Evolutionary conservation across 257 asterid genomes (phyloP), one percentile per base, ranked within the genome.

Genomic region (Lavandula angustifolia): DNA sequence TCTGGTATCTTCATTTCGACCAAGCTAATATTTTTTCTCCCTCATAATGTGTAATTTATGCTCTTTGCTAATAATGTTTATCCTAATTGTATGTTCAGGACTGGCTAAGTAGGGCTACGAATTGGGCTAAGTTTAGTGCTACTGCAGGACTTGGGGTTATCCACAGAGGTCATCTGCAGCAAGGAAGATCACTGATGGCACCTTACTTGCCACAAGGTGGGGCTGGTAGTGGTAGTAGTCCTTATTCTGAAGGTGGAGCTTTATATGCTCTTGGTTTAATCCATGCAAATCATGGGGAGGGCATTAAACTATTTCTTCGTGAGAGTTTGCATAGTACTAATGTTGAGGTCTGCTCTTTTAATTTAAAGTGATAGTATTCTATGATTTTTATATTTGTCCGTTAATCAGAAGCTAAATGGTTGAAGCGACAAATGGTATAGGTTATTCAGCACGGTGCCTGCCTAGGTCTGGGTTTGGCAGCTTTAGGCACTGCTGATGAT

Each of bases 371-470:
- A 48, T 22, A 6, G 13, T 18, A 11, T 41, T n/a, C 41, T 37
- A 10, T 68, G 35, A 43, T 40, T 50, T 34, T 8, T n/a, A 31
- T 47, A 1, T 47, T 41, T 50, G 3, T 54, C 42, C 16, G 29
- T 43, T 58, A 22, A 37, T 54, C 44, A 37, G 55, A 63, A 22
- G 46, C 78, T 75, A 14, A 75, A 50, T 33, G 54, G 51, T 40
- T 65, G 52, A 32, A 38, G 22, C 54, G 38, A 56, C 35, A 10
- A 41, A 60, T 68, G 51, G 34, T 71, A 75, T 91, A 92, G 97
- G 96, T 90, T 72, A 86, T 94, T 81, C 99, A 94, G 80, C 98
- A 94, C 32, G 99, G 99, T 74, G 99, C 98, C 59, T 94, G 99
- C 78, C 87, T 94, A 7, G 99, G 99, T 61, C 99, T 94, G 73